Conservation (phyloP, 2,329 filamentous ascomycete genomes). For the Penicillium italicum region DNA sequence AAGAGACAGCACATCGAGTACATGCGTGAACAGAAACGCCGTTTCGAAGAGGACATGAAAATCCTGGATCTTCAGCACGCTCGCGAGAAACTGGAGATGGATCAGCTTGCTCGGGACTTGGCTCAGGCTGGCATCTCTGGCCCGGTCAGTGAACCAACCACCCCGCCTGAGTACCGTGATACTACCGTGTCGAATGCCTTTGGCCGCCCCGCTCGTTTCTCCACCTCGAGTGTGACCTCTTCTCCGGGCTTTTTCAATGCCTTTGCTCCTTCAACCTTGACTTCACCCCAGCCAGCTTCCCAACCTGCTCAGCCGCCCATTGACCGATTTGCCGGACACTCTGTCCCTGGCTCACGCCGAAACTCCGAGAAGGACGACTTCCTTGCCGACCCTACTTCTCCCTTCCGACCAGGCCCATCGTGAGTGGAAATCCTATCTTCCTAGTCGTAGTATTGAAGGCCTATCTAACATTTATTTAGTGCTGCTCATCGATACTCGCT, state of each 20-base stretch:
- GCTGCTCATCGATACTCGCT: conserved; percentile 86
- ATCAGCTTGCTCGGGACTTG: conserved; percentile 78
- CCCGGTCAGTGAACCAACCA: conserved; percentile 91
- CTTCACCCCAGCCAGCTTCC: conserved; percentile 65
- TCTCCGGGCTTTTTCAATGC: conserved; percentile 72
- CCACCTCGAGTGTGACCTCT: conserved; percentile 80
- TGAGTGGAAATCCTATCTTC: conserved; percentile 54
- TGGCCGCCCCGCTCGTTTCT: conserved; percentile 82
- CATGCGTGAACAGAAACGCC: conserved; percentile 80
- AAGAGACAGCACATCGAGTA: conserved; percentile 91
- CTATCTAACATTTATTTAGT: conserved; percentile 4
- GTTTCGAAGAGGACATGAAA: conserved; percentile 90
- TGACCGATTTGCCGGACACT: conserved; percentile 73
- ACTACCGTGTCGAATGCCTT: conserved; percentile 75
- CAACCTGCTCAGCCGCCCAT: conserved; percentile 50
- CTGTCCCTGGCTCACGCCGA: conserved; percentile 78
- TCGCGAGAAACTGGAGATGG: conserved; percentile 76
- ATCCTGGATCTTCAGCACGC: conserved; percentile 81
- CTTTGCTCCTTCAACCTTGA: conserved; percentile 70
- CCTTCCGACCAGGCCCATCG: conserved; percentile 71
- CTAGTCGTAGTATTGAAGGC: not conserved
- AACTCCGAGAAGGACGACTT: conserved; percentile 90
- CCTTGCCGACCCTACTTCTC: conserved; percentile 56
- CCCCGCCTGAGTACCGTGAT: conserved; percentile 87
- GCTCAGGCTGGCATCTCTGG: conserved; percentile 57